These are phyloP conservation scores for Geranium brycei DNA, from an alignment of 345 rosid genomes.

Conservation along the genomic window DNA sequence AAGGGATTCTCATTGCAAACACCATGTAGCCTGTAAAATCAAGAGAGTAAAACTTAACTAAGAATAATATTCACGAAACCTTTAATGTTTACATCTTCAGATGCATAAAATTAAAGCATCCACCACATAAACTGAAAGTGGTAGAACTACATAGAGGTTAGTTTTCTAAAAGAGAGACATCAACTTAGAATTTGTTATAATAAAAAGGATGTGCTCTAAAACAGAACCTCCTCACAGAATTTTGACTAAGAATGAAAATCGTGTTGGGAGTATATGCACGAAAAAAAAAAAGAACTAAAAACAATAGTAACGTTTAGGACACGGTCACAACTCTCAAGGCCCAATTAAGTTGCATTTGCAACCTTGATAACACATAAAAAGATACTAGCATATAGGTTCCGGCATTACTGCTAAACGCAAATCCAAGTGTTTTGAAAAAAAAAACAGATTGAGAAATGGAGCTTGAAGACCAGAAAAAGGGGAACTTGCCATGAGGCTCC, in stretches of 20 bases:
- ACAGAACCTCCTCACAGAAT: background rate
- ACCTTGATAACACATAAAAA: too few species aligned
- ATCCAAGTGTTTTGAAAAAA: too few species aligned
- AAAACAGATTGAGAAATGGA: background rate
- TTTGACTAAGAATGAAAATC: too few species aligned
- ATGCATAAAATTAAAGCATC: background rate
- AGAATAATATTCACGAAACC: too few species aligned
- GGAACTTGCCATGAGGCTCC: constrained; percentile 66
- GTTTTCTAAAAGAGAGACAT: background rate
- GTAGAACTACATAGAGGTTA: background rate
- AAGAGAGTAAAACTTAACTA: background rate
- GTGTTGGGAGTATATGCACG: background rate
- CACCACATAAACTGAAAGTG: background rate
- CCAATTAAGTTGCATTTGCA: too few species aligned
- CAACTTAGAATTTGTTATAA: too few species aligned
- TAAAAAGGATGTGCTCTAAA: too few species aligned
- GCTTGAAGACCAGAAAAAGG: background rate
- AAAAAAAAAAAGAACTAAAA: background rate
- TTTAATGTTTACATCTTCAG: background rate
- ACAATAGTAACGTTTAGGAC: too few species aligned
- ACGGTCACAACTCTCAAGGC: too few species aligned
- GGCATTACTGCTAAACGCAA: too few species aligned
- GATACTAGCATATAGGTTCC: too few species aligned
- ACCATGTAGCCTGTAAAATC: constrained; percentile 66
- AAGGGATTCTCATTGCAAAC: constrained; percentile 84